phyloP scores from a whole-genome alignment of 371 early-diverging fungal genomes.

The Zancudomyces culisetae region DNA sequence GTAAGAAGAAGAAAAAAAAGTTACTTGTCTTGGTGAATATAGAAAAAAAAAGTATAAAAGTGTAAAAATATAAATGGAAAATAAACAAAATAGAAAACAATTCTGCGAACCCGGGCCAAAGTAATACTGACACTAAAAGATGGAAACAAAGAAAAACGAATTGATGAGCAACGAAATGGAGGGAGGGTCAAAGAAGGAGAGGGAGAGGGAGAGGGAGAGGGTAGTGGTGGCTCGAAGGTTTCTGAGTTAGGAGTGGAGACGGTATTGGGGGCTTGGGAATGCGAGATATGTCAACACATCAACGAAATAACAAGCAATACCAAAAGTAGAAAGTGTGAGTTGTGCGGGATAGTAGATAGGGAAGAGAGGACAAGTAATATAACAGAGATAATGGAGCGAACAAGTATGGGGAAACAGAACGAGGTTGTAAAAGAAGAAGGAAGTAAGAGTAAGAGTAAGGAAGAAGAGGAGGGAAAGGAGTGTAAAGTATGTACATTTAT shows the following conservation, averaged over 20 bases:
- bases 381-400: too few relatives aligned
- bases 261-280: background rate
- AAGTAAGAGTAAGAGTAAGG: background rate
- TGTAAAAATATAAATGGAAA: background rate
- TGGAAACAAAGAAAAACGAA: background rate
- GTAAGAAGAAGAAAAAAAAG: background rate
- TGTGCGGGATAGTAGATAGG: background rate
- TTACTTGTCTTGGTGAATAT: background rate
- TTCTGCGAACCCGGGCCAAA: background rate
- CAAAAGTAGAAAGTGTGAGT: background rate
- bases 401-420: background rate
- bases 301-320: background rate
- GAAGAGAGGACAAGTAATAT: too few relatives aligned
- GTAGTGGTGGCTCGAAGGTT: background rate
- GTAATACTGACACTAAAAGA: background rate
- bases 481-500: constrained; percentile 64
- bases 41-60: background rate
- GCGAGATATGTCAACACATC: background rate
- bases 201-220: background rate
- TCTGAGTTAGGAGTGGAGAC: background rate
- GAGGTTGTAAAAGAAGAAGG: background rate
- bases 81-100: background rate
- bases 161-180: background rate
- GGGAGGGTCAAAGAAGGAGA: background rate
- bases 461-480: constrained; percentile 4